Conservation (phyloP, 306 rosid species). For the Styphnolobium japonicum region DNA sequence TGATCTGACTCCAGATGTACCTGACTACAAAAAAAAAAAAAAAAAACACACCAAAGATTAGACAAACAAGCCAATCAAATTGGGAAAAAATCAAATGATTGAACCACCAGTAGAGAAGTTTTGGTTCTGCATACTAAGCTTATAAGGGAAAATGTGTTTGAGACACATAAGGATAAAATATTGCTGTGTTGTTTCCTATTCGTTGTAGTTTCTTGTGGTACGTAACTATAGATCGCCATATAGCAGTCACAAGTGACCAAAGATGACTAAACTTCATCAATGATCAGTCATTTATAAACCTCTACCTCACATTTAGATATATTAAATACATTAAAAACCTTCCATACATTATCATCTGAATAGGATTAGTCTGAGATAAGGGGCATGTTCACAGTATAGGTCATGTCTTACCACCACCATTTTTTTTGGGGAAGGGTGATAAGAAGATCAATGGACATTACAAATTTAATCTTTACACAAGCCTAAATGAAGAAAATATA, state of each 20-base stretch:
- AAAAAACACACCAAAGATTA: constrained; percentile 21
- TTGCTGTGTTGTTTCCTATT: background rate
- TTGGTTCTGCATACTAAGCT: background rate
- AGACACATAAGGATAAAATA: background rate
- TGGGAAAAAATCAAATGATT: background rate
- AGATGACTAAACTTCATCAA: background rate
- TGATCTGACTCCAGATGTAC: constrained; percentile 43
- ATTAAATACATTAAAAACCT: background rate
- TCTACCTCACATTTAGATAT: background rate
- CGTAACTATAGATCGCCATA: background rate
- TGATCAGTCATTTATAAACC: background rate
- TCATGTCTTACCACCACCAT: background rate
- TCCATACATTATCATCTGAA: background rate
- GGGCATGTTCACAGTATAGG: background rate
- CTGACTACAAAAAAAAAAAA: constrained; percentile 48
- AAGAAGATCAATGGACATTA: background rate
- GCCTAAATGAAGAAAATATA: background rate
- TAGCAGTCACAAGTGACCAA: background rate
- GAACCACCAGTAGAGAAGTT: background rate
- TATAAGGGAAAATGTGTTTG: background rate
- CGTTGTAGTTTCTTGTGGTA: constrained; percentile 1
- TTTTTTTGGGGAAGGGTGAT: background rate
- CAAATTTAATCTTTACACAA: background rate
- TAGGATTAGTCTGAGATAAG: background rate
- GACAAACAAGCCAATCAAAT: constrained; percentile 20